A percentile compares a stretch with the other conserved stretches of the same genome.
These are phyloP conservation scores for Leccinellum luteum DNA, from an alignment of 768 basidiomycete genomes.

Conservation along the genomic window DNA sequence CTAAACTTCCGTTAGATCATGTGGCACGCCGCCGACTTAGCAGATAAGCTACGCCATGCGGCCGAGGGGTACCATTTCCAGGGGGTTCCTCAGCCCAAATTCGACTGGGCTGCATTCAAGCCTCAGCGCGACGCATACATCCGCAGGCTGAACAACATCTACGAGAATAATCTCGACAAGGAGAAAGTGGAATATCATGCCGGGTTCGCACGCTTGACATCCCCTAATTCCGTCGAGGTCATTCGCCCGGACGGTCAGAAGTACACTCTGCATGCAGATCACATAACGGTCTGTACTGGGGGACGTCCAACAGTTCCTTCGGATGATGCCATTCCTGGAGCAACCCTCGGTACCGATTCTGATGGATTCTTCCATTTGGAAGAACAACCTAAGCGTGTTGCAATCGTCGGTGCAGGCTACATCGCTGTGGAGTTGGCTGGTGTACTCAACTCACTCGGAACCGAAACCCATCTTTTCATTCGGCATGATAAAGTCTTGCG, in stretches of 20 bases:
- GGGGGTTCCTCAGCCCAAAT: conserved; percentile 56
- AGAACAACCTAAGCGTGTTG: conserved; percentile 89
- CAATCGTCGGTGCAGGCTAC: conserved; percentile 95
- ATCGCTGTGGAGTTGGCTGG: conserved; percentile 98
- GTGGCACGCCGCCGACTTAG: conserved; percentile 94
- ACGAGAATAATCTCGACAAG: conserved; percentile 82
- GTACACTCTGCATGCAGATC: conserved; percentile 73
- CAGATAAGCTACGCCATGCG: conserved; percentile 80
- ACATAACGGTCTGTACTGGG: conserved; percentile 83
- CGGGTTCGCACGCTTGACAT: conserved; percentile 73
- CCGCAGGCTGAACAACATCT: conserved; percentile 82
- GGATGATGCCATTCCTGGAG: conserved; percentile 83
- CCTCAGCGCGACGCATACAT: conserved; percentile 96
- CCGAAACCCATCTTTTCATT: conserved; percentile 91
- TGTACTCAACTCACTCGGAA: conserved; percentile 85
- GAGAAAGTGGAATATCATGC: conserved; percentile 87
- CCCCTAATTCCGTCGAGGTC: conserved; percentile 70
- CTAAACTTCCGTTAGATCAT: conserved; percentile 61
- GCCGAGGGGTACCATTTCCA: conserved; percentile 69
- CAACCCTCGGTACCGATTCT: conserved; percentile 84
- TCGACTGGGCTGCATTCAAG: conserved; percentile 91
- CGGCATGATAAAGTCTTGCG: conserved; percentile 87
- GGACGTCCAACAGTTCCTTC: conserved; percentile 79
- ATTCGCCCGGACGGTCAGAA: conserved; percentile 61
- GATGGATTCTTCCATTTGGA: conserved; percentile 96